phyloP scores from a whole-genome alignment of 768 basidiomycete genomes.

The Xerocomus spinulosus region DNA sequence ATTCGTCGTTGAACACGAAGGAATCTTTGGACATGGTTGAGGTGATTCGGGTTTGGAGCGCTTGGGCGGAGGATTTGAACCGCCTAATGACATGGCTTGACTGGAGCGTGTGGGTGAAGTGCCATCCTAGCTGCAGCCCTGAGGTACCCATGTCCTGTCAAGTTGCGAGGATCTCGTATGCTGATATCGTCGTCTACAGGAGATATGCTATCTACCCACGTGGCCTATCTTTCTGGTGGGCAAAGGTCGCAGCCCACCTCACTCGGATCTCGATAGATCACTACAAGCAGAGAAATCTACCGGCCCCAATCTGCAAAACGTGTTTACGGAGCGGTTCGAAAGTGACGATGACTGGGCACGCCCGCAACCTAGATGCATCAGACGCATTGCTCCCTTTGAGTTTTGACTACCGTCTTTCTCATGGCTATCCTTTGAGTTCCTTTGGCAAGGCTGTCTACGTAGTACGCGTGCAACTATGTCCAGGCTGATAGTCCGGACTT shows the following conservation, averaged over 20 bases:
- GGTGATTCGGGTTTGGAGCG: constrained; percentile 7
- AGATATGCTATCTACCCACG: not conserved
- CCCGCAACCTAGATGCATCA: constrained; percentile 14
- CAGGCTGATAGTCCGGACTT: no score
- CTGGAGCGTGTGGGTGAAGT: constrained; percentile 48
- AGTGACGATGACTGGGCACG: constrained; percentile 6
- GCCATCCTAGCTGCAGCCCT: constrained; percentile 40
- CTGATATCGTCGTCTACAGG: not conserved
- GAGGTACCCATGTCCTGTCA: constrained; percentile 30
- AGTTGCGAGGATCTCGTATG: not conserved
- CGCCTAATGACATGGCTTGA: constrained; percentile 46
- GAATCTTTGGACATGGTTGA: not conserved
- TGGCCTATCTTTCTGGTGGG: not conserved
- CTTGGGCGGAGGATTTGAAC: constrained; percentile 27
- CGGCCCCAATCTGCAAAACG: no score
- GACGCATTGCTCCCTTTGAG: not conserved
- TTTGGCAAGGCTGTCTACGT: no score
- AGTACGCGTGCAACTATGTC: no score
- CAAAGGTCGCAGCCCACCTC: not conserved
- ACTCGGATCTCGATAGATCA: no score
- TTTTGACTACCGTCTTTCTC: no score
- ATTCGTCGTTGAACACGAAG: constrained; percentile 5
- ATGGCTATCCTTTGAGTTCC: no score
- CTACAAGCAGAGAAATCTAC: no score
- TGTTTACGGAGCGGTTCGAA: no score